Evolutionary conservation across 1,284 basidiomycete genomes (phyloP).

Genomic region (Phaffia rhodozyma): DNA sequence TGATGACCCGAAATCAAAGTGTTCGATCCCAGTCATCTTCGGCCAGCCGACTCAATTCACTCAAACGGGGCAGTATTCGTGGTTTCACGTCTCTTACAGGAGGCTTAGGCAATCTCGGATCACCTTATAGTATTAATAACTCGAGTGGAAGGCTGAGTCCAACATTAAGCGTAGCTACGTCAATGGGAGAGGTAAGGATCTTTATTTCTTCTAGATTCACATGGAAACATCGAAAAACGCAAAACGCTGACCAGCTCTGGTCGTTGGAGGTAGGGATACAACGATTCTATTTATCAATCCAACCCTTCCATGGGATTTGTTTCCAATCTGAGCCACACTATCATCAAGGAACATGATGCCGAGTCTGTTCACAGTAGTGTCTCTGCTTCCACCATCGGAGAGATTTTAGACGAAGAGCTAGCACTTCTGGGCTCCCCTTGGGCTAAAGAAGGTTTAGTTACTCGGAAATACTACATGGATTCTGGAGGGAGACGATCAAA

Average conservation of each 20-base stretch:
- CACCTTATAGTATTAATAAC: slow-evolving; percentile 18
- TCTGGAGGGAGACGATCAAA: slow-evolving; percentile 55
- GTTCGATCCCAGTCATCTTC: slow-evolving; percentile 24
- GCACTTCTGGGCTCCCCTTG: slow-evolving; percentile 89
- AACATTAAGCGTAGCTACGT: slow-evolving; percentile 74
- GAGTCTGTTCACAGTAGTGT: slow-evolving; percentile 62
- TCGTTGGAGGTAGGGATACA: slow-evolving; percentile 18
- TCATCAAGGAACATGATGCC: slow-evolving; percentile 91
- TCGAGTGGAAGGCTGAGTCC: slow-evolving; percentile 75
- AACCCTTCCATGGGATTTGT: slow-evolving; percentile 69
- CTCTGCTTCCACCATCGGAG: slow-evolving; percentile 33
- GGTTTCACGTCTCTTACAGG: slow-evolving; percentile 67
- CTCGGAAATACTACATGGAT: slow-evolving; percentile 90
- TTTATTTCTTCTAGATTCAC: slow-evolving; percentile 9
- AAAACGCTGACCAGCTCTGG: neutral
- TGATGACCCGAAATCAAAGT: slow-evolving; percentile 21
- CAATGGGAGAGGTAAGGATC: slow-evolving; percentile 60
- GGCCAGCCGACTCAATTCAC: slow-evolving; percentile 46
- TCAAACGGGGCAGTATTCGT: slow-evolving; percentile 79
- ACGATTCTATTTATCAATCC: neutral
- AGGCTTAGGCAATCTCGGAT: slow-evolving; percentile 34
- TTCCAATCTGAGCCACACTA: slow-evolving; percentile 86
- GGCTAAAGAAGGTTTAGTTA: slow-evolving; percentile 95
- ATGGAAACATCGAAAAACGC: neutral
- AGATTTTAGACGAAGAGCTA: slow-evolving; percentile 80